Evolutionary conservation across 148 eudicot species (phyloP), one percentile per base, ranked within the genome.

Genomic region (Mesembryanthemum crystallinum): DNA sequence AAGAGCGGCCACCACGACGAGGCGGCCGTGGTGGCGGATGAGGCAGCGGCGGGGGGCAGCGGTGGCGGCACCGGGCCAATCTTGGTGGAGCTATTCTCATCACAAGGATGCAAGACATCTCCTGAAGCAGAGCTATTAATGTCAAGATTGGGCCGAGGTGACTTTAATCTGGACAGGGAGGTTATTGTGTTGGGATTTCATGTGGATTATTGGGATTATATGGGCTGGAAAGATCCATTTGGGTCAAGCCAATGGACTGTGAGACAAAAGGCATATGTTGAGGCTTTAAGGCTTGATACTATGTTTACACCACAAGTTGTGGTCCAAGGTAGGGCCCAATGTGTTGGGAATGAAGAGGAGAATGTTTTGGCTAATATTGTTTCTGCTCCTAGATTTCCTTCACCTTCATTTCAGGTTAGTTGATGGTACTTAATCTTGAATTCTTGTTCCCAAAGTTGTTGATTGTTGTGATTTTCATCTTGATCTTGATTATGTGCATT

Each of bases 141-240:
- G 62, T 94, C 98, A 28, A 85, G 95, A 82, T 78, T 94, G 67
- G 98, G 98, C 59, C 84, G 91, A 27, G 98, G 98, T 0, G 98
- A 94, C 43, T 87, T 90, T 78, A 83, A 82, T 14, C 77, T 91
- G 59, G 86, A 83, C 0, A 73, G 69, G 54, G 89, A 89, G 59
- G 79, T 91, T 57, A 81, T 88, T 17, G 77, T 94, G 42, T 72
- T 94, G 83, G 90, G 83, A 0, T 94, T 83, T 71, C 98, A 94
- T 63, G 98, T 94, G 18, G 98, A 94, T 69, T 89, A 87, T 37
- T 94, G 97, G 98, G 98, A 94, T 79, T 87, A 89, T 42, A 78
- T 69, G 76, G 98, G 98, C 4, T 94, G 98, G 98, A 94, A 87
- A 60, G 98, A 94, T n/a, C 93, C 91, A 0, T 94, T 64, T 45